Evolutionary conservation across 371 early-diverging fungal species (phyloP), one percentile per base, ranked within the genome.

Genomic region (Mucor circinelloides): DNA sequence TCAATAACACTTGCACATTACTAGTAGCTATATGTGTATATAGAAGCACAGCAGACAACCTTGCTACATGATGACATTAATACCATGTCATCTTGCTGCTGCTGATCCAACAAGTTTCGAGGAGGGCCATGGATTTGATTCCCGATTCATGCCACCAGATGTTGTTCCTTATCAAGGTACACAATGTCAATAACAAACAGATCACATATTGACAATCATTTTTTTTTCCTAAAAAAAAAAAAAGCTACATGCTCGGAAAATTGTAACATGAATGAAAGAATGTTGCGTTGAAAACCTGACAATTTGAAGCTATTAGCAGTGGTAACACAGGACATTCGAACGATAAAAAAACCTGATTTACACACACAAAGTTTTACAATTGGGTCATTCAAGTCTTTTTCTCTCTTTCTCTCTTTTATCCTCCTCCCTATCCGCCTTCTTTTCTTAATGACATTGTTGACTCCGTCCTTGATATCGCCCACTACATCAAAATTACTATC

Each of bases 401-500:
- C 23, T 54, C 21, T 58, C 46, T 46, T 28, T 58, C 38, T 50
- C 60, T 44, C 58, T 44, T 28, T 65, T 13, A 3, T 27, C 60
- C 48, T 64, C 23, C 23, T 52, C 56, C 60, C n/a, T 28, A 66
- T 44, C 19, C 25, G 8, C 36, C 12, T 9, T 54, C 46, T 36
- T 23, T 55, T 19, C 13, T 21, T 46, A 10, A 71, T 71, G 72
- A 57, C 68, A 23, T 12, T 72, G 15, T 36, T 72, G 8, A 58
- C 72, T 0, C 68, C 72, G 15, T 72, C 72, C 10, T 52, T 72
- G 13, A 71, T 71, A 21, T 27, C 67, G 1, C 72, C 72, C 13
- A 50, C 64, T 1, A 64, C 72, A 48, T 60, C 68, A 19, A 72
- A 72, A 34, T 34, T 72, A 32, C 36, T 72, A n/a, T 67, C 72